Evolutionary conservation across 2,329 filamentous ascomycete species (phyloP), one percentile per base, ranked within the genome.

Genomic region (Ophiostoma australiae): DNA sequence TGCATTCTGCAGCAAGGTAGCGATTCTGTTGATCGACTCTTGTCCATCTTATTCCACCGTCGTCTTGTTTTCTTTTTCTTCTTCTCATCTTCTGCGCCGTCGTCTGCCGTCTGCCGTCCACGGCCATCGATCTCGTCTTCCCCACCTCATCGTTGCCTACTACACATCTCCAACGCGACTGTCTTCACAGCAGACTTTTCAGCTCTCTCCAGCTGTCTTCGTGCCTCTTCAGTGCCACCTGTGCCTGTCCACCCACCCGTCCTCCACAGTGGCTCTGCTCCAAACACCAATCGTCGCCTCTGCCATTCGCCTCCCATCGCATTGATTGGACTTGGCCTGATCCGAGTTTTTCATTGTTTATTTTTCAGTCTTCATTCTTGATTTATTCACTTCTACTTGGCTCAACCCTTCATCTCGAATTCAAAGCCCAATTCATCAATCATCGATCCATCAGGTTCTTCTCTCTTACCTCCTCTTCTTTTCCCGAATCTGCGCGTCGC

Each of bases 141-240:
- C 20, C 63, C 63, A 39, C 63, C 20, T 39, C 63, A 39, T 41
- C 63, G 63, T 13, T 39, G 63, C 63, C 63, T 61, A 13, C 27
- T 66, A n/a, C 17, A 20, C 33, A n/a, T 15, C 20, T 39, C 27
- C 15, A n/a, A 27, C 55, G 55, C 55, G 55, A 61, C 55, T 17
- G 55, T 31, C 27, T 33, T 33, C 23, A 17, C 55, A 7, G 27
- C 55, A 61, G 55, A 33, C 55, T 31, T 61, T 61, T 61, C 55
- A 61, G 55, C 55, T 55, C 48, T 10, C 48, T 55, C 20, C 20
- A 55, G 52, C 20, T 20, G 44, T 17, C 44, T 6, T 48, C 11
- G n/a, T 8, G 5, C 20, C 20, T 17, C 27, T 61, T 31, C 55
- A 31, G 55, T 61, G 55, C 15, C 15, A 15, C 10, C 27, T 8